Evolutionary conservation across 352 stramenopile genomes (phyloP).

Genomic region (Globisporangium cederbergense): DNA sequence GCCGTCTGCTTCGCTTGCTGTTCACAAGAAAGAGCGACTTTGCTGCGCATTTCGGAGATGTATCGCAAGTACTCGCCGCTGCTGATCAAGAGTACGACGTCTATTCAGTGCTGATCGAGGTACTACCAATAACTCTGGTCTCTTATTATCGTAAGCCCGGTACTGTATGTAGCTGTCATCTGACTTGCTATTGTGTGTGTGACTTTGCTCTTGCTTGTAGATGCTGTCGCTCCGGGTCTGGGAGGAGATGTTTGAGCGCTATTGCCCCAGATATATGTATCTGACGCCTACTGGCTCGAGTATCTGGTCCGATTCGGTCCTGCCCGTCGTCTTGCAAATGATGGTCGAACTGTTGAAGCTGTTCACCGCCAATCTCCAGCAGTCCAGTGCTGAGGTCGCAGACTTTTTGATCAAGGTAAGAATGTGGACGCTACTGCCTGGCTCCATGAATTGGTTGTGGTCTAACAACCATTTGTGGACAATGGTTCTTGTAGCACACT

Average conservation of each 20-base stretch:
- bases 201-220: slow-evolving; percentile 18
- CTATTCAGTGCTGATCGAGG: slow-evolving; percentile 37
- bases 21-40: slow-evolving; percentile 21
- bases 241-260: slow-evolving; percentile 27
- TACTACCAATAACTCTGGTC: slow-evolving; percentile 13
- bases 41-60: slow-evolving; percentile 27
- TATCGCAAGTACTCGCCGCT: slow-evolving; percentile 21
- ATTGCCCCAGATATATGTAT: slow-evolving; percentile 26
- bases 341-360: slow-evolving; percentile 35
- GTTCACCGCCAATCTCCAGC: slow-evolving; percentile 30
- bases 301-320: slow-evolving; percentile 30
- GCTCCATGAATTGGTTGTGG: not conserved
- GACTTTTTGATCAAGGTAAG: slow-evolving; percentile 32
- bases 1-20: slow-evolving; percentile 31
- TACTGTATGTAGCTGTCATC: not conserved
- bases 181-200: not conserved
- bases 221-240: slow-evolving; percentile 39
- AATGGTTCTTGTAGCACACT: slow-evolving; percentile 31
- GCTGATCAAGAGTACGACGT: slow-evolving; percentile 31
- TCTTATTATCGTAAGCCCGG: not conserved
- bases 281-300: slow-evolving; percentile 15
- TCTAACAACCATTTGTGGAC: not conserved
- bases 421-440: not conserved
- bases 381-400: slow-evolving; percentile 17
- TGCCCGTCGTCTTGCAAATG: slow-evolving; percentile 37